Evolutionary conservation across 2,329 filamentous ascomycete species (phyloP), one percentile per base, ranked within the genome.

Genomic region (Penicillium expansum): DNA sequence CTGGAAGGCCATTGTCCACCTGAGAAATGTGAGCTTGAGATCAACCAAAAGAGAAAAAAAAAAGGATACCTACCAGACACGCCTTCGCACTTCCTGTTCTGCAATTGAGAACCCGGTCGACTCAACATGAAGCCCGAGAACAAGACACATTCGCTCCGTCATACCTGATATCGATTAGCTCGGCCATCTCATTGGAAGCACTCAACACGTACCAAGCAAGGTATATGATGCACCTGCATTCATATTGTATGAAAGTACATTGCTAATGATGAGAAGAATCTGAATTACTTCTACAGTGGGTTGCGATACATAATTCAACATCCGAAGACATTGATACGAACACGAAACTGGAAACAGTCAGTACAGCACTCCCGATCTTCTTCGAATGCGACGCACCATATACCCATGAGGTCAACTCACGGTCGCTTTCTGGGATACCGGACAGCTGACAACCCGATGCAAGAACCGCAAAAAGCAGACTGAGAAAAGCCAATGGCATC

Each of bases 201-300:
- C 4, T 24, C 18, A 9, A 35, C n/a, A 64, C 71, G 59, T 62
- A 76, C 78, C 82, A 30, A 84, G 81, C 48, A 86, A 69, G 41
- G 83, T 83, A 77, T 86, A 87, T 10, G 84, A 82, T 29, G 84
- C 83, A 9, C 84, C 84, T 16, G 84, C 83, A 59, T 86, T 87
- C 82, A 84, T 85, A 63, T 84, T 85, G 68, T 85, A 84, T 1
- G 82, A 83, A 38, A 85, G 77, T 50, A 84, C 84, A 67, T 85
- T 85, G 60, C 83, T 82, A 29, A 87, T 83, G 27, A 86, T 82
- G 20, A 86, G 74, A 37, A 86, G 76, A 1, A 83, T 82, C 66
- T 87, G 83, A 51, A 87, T 84, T 48, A 80, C 83, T 61, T 86
- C 83, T 33, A 86, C 69, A 14, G 80, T 82, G 30, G 83, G 82